Base-by-base conservation (phyloP, 2,329 filamentous ascomycete genomes). In the Xylariaceae sp. region DNA sequence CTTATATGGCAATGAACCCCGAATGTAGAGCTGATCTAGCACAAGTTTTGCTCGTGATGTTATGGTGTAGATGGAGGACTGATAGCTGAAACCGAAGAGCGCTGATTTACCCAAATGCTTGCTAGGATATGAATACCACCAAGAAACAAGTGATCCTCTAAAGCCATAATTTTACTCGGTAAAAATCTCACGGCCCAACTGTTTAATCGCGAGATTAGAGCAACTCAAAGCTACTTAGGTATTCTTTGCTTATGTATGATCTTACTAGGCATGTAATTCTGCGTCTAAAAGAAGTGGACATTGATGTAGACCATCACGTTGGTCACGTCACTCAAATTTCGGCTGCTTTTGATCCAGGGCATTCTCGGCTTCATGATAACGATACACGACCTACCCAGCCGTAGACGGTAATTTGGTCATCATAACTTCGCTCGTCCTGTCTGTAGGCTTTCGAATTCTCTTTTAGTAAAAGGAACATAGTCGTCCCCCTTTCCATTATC, bases 391-490 rank as follows among this genome's bases (percentile, higher is more conserved):
- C 28, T 31, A 28, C 19, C 14, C 3, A 29, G 29, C 23, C n/a
- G 7, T 9, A 4, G 19, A 28, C 6, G n/a, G 11, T 9, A 6
- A 4, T 14, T 11, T 66, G 28, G 5, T 3, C 4, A 37, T 61
- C 67, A 85, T 58, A 85, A 67, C 56, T 76, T 79, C 5, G 78
- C 79, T 23, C 64, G 73, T 3, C 77, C 75, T n/a, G 68, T 66
- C 36, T 71, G 74, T 56, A 89, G 67, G 33, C 63, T 68, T 17
- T 82, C 78, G 85, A 86, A 90, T 63, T 90, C 84, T 23, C 74
- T 71, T 61, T 78, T 72, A 1, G 76, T 80, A 66, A 89, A 90
- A 0, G 82, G 77, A 6, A 83, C 76, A 71, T 90, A 90, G 2
- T 77, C 78, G 21, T 79, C 75, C 3, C 78, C 69, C 72, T 81